Evolutionary conservation across 2,329 filamentous ascomycete genomes (phyloP), one percentile per base, ranked within the genome.

Genomic region (Phoma sp.): DNA sequence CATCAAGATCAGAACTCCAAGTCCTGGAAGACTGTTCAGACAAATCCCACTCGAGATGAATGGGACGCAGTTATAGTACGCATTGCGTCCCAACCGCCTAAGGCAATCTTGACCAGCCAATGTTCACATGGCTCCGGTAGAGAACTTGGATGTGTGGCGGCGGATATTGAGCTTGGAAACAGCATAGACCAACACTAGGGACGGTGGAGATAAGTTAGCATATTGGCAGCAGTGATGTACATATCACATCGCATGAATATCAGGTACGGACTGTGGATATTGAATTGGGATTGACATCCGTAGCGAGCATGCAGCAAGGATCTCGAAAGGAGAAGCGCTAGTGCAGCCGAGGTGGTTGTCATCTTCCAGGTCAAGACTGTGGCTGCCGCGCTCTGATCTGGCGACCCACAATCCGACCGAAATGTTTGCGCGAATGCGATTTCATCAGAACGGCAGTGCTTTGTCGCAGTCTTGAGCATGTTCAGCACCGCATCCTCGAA

Each of bases 251-350:
- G 29, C 11, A 13, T 36, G 10, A 7, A 18, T 9, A 29, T 9
- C 27, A 9, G n/a, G 10, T n/a, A 43, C 39, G 39, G 25, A 30
- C n/a, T 14, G 24, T 27, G 24, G 38, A 14, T 11, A 33, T 36
- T 35, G 30, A 25, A 35, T 35, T 23, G 8, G 32, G 43, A 14
- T 9, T 24, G 27, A 32, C 22, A 14, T 32, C 29, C 33, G 33
- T 25, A 33, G 18, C 5, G 9, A 29, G 38, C 29, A 38, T 9
- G 14, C 22, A 33, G 27, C 22, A 33, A 27, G 22, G 7, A 23
- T 4, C 36, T 27, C 11, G 10, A 44, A 51, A 18, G 47, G 47
- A 33, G 47, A 49, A 27, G 35, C 40, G 43, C 43, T 47, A 54
- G 36, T 49, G 24, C 18, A 46, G 30, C 45, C 41, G 40, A 37